Evolutionary conservation across 768 basidiomycete genomes (phyloP).

Genomic region (Suillus weaverae): DNA sequence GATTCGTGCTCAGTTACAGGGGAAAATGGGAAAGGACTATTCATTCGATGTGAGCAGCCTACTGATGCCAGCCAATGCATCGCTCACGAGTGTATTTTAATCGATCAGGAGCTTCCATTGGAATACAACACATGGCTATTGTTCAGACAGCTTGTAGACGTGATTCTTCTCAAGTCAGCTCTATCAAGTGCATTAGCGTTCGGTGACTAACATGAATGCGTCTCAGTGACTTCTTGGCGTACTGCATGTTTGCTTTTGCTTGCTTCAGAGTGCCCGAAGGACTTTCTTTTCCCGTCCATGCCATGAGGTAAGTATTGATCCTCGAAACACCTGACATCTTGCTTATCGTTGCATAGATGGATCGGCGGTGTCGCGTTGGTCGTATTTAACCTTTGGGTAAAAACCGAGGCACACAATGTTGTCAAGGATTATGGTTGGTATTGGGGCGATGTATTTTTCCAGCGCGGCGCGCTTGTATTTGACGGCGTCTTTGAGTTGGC

Average conservation of each 20-base stretch:
- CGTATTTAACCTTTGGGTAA: slow-evolving; percentile 97
- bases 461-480: slow-evolving; percentile 90
- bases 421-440: slow-evolving; percentile 99
- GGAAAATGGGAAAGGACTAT: slow-evolving; percentile 95
- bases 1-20: slow-evolving; percentile 83
- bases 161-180: slow-evolving; percentile 91
- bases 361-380: slow-evolving; percentile 81
- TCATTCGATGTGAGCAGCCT: slow-evolving; percentile 74
- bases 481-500: slow-evolving; percentile 97
- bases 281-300: slow-evolving; percentile 70
- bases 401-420: slow-evolving; percentile 94
- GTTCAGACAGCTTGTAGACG: slow-evolving; percentile 93
- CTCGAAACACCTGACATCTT: background rate
- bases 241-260: slow-evolving; percentile 93
- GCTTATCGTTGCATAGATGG: slow-evolving; percentile 58
- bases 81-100: slow-evolving; percentile 7
- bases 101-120: slow-evolving; percentile 71
- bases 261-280: slow-evolving; percentile 85
- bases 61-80: background rate
- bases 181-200: background rate
- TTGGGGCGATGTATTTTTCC: slow-evolving; percentile 93
- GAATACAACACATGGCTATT: slow-evolving; percentile 98
- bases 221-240: slow-evolving; percentile 89
- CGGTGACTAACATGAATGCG: slow-evolving; percentile 9
- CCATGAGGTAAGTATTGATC: slow-evolving; percentile 61